Percentiles rank a stretch among this genome's conserved stretches.
Conservation (phyloP, 2,329 filamentous ascomycete species). For the Coniochaeta hoffmannii region DNA sequence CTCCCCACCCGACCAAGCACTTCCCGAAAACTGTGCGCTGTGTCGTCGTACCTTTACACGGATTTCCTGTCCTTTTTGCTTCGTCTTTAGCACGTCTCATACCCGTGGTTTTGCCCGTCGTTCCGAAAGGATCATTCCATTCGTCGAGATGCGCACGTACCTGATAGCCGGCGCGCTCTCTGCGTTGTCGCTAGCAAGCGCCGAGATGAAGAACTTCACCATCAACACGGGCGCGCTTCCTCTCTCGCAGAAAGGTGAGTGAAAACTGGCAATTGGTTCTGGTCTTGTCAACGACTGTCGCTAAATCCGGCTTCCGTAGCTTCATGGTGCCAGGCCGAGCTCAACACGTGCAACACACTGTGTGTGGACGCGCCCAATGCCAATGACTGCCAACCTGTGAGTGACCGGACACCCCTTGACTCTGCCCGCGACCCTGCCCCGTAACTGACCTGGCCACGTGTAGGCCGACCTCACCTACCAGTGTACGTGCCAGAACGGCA, state of each 20-base stretch:
- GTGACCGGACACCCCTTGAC: slow-evolving; percentile 20
- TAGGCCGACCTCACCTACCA: slow-evolving; percentile 36
- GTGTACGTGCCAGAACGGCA: slow-evolving; percentile 43
- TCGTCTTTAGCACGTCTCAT: background rate
- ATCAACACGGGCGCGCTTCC: slow-evolving; percentile 31
- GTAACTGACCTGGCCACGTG: slow-evolving; percentile 7
- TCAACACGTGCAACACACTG: slow-evolving; percentile 40
- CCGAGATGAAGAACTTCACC: slow-evolving; percentile 36
- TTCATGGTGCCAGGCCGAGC: slow-evolving; percentile 43
- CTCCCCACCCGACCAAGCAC: too few relatives aligned
- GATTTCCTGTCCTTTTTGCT: background rate
- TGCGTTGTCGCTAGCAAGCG: slow-evolving; percentile 31
- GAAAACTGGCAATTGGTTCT: slow-evolving; percentile 12
- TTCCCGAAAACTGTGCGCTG: background rate
- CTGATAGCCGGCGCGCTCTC: slow-evolving; percentile 36
- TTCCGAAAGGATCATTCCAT: background rate
- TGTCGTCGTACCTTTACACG: background rate
- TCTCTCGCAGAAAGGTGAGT: slow-evolving; percentile 29
- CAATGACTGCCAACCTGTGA: slow-evolving; percentile 41
- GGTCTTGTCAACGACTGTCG: background rate
- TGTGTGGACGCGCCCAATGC: slow-evolving; percentile 29
- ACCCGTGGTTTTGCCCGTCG: background rate
- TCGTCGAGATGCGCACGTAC: slow-evolving; percentile 32
- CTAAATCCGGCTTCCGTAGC: slow-evolving; percentile 24
- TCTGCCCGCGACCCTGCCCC: background rate